Percentiles rank a stretch among this genome's conserved stretches.
Conservation (phyloP, 2,329 filamentous ascomycete genomes). For the Botrytis byssoidea region DNA sequence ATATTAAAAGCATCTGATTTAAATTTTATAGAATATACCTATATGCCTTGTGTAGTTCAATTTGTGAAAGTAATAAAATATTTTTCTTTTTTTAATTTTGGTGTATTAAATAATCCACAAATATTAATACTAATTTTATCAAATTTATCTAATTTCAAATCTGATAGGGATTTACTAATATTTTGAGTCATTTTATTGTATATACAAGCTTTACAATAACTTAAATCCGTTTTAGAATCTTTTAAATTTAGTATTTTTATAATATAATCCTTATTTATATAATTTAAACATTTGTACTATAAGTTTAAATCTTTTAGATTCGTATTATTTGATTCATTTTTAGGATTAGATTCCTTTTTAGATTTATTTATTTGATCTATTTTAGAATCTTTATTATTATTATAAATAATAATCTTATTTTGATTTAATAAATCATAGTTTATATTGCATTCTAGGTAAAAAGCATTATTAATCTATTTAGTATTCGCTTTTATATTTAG, state of each 20-base stretch:
- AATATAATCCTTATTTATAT: too few relatives aligned
- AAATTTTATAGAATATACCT: neutral
- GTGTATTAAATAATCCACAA: neutral
- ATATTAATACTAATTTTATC: neutral
- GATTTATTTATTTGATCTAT: too few relatives aligned
- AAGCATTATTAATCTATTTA: too few relatives aligned
- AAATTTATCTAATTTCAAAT: neutral
- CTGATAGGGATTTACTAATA: too few relatives aligned
- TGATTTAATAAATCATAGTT: too few relatives aligned
- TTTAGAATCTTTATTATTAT: too few relatives aligned
- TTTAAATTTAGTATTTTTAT: neutral
- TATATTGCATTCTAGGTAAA: too few relatives aligned
- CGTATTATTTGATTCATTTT: neutral
- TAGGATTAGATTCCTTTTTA: neutral
- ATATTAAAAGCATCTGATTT: neutral
- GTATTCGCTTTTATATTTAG: too few relatives aligned
- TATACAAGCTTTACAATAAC: neutral
- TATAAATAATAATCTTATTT: too few relatives aligned
- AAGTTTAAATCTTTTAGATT: neutral
- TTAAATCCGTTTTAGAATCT: neutral
- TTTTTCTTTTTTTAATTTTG: neutral
- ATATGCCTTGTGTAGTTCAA: neutral
- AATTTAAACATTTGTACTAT: too few relatives aligned
- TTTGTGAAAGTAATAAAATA: neutral
- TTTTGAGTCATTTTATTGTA: too few relatives aligned